These are phyloP conservation scores for Boletus smithii DNA, from an alignment of 1,284 basidiomycete species.

Conservation along the genomic window DNA sequence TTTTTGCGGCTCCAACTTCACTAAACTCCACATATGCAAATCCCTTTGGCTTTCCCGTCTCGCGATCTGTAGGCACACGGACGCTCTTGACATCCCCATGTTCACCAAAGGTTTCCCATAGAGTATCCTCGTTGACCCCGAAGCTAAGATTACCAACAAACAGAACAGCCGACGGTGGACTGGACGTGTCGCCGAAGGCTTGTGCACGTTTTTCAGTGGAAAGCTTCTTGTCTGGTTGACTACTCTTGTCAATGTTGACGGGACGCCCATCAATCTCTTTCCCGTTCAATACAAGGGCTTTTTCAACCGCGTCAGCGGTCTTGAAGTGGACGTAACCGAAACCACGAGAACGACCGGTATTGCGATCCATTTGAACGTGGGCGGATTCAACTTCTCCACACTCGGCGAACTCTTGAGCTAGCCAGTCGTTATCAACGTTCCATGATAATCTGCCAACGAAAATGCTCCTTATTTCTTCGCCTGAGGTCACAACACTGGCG, in stretches of 20 bases:
- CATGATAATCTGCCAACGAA: conserved; percentile 95
- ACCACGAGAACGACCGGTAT: conserved; percentile 82
- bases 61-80: conserved; percentile 90
- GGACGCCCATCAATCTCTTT: conserved; percentile 91
- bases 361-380: conserved; percentile 89
- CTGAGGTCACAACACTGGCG: conserved; percentile 42
- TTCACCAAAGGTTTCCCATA: conserved; percentile 93
- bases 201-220: conserved; percentile 70
- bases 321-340: conserved; percentile 97
- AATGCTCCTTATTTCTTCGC: conserved; percentile 68
- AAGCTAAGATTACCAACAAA: conserved; percentile 94
- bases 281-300: conserved; percentile 74
- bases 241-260: conserved; percentile 84
- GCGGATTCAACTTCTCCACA: conserved; percentile 89
- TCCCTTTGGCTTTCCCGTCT: conserved; percentile 89
- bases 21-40: conserved; percentile 97
- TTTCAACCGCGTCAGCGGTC: conserved; percentile 68
- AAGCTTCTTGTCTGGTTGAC: conserved; percentile 53
- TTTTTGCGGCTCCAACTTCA: conserved; percentile 76
- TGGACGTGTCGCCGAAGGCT: conserved; percentile 70
- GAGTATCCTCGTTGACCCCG: conserved; percentile 73
- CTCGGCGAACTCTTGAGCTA: conserved; percentile 85
- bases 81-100: conserved; percentile 88
- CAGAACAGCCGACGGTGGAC: conserved; percentile 73
- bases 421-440: conserved; percentile 97